Conservation (phyloP, 805 yeast species). For the Hyphopichia homilentoma region DNA sequence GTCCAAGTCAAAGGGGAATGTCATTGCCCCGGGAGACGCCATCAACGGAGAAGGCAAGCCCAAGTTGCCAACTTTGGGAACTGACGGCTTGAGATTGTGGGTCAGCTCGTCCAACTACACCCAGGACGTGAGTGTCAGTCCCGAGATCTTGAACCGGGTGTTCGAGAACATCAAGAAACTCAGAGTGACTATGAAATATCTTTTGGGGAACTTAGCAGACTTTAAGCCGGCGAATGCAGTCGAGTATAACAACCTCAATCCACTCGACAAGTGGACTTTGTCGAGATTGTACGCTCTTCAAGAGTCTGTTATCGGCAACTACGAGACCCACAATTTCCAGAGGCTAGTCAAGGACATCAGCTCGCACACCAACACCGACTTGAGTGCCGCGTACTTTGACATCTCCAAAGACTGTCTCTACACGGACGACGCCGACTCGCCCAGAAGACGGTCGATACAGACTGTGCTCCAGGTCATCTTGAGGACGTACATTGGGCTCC, state of each 20-base stretch:
- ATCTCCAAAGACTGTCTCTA: constrained; percentile 81
- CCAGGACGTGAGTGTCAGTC: constrained; percentile 72
- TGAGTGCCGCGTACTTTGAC: constrained; percentile 85
- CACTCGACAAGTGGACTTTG: constrained; percentile 62
- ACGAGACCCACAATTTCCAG: constrained; percentile 60
- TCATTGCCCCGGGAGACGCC: constrained; percentile 63
- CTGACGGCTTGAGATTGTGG: constrained; percentile 89
- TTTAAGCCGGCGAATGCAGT: constrained; percentile 30
- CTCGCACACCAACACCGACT: constrained; percentile 66
- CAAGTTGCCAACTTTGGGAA: constrained; percentile 62
- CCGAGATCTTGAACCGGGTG: constrained; percentile 68
- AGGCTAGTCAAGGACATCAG: constrained; percentile 65
- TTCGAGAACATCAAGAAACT: constrained; percentile 78
- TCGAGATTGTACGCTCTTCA: constrained; percentile 50
- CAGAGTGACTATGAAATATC: constrained; percentile 73
- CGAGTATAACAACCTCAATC: constrained; percentile 28
- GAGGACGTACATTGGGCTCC: constrained; percentile 56
- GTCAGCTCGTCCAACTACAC: constrained; percentile 87
- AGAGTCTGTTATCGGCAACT: constrained; percentile 38
- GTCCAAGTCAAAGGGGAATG: constrained; percentile 92
- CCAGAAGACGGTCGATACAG: constrained; percentile 56
- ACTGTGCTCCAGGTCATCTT: constrained; percentile 62
- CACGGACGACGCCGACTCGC: constrained; percentile 52
- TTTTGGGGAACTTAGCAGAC: constrained; percentile 71
- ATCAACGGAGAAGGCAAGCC: constrained; percentile 55